Evolutionary conservation across 2,329 filamentous ascomycete genomes (phyloP), one percentile per base, ranked within the genome.

Genomic region (Ophiostoma novo-ulmi): DNA sequence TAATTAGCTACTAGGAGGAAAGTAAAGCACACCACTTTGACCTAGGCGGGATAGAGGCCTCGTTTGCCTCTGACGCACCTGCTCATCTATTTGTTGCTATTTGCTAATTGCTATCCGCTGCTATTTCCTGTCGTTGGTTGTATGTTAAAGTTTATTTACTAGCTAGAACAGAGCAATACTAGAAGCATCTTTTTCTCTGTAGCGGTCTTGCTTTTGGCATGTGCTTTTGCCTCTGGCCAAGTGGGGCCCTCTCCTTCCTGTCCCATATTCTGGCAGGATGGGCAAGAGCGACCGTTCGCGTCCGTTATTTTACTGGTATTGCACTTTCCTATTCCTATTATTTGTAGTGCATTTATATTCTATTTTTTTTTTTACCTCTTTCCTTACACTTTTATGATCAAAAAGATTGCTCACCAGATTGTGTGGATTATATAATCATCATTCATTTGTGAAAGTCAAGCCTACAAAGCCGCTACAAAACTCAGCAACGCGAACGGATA

Each of bases 201-300:
- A 11, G 52, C 22, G n/a, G 64, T 58, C 22, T 70, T 48, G 44
- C n/a, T 70, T 70, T 72, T 72, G 26, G 66, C 71, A 72, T 72
- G 71, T 72, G 71, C 71, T 70, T 72, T 58, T 68, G 68, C 68
- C 70, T 67, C 44, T 69, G 35, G 26, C 26, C 31, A 41, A 67
- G 61, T 61, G 22, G 63, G 20, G 68, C 36, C 52, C 5, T 20
- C 17, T 58, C 26, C 36, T 48, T 26, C 52, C 52, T 58, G 52
- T 58, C 26, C 52, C n/a, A 14, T 26, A 26, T 26, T 58, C 22
- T 58, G 52, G 22, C 6, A 58, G 39, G 39, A 11, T 13, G 39
- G 39, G 52, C 52, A 58, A 22, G 52, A 26, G 52, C 52, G n/a
- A 58, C 52, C 52, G 52, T 58, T 58, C 3, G 14, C 52, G 26